These are phyloP conservation scores for Monosporozyma unispora DNA, from an alignment of 805 yeast genomes.

Conservation along the genomic window DNA sequence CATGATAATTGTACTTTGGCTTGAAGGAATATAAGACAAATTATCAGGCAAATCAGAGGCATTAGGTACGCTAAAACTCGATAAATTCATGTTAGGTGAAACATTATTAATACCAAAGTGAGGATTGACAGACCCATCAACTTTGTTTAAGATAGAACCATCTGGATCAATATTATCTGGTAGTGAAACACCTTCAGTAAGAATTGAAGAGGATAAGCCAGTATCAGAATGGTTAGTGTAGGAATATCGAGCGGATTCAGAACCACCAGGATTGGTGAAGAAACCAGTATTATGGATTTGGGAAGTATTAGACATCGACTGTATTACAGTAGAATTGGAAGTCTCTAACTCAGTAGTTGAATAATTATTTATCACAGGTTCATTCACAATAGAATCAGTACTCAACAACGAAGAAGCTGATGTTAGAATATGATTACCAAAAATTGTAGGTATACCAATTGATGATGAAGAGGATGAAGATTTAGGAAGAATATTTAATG, in stretches of 20 bases:
- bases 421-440: background rate
- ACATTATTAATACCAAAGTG: background rate
- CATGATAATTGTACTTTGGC: background rate
- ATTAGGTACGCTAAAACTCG: too few species aligned
- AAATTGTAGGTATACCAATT: background rate
- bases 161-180: background rate
- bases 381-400: background rate
- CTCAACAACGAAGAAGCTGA: background rate
- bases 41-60: slow-evolving; percentile 7
- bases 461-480: background rate
- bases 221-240: background rate
- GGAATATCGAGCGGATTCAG: background rate
- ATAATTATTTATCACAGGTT: background rate
- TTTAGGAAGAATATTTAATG: background rate
- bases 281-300: background rate
- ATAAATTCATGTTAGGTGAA: background rate
- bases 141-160: background rate
- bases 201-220: background rate
- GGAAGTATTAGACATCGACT: background rate
- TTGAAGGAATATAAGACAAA: background rate
- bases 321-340: background rate
- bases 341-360: background rate
- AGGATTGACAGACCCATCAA: background rate
- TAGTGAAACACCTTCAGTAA: background rate
- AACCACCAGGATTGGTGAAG: background rate